Evolutionary conservation across 2,329 filamentous ascomycete genomes (phyloP), one percentile per base, ranked within the genome.

Genomic region (Ceratocystis albifundus): DNA sequence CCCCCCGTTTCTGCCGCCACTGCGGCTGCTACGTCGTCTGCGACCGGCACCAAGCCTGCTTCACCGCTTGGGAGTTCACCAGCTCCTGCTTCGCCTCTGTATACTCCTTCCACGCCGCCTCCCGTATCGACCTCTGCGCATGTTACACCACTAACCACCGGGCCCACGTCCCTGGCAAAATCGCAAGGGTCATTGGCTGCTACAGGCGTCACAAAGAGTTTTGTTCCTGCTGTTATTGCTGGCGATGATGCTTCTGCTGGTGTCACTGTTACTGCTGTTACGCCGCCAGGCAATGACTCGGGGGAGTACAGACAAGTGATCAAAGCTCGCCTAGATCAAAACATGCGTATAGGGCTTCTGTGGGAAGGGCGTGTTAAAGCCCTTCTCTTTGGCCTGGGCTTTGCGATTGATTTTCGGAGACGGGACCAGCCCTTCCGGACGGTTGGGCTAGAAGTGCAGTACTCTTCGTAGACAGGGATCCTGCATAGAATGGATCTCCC

Each of bases 281-380:
- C 69, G 28, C 69, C 61, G 30, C 66, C 62, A 68, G 66, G 71
- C 50, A 70, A 72, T 25, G 72, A 74, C 7, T 73, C 80, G 48
- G 81, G 83, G 28, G 85, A 88, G 69, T 88, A 90, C 68, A 85
- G 89, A 41, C 93, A 92, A 5, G 92, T 97, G 41, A 77, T 99
- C 70, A 99, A 97, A 76, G 88, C 92, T 57, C 84, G 89, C 62
- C 80, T 97, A 64, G 91, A 96, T 73, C 92, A 96, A 77, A 88
- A 92, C 70, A 86, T 90, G 77, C 87, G 87, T 70, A 84, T 96
- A 65, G 89, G 91, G 0, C 75, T 97, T 63, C 77, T 97, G 25
- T 99, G 94, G 93, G 93, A 97, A 74, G 92, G 93, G 1, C 83
- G 91, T 65, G 84, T 95, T 68, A 96, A 97, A 78, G 93, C 96